Evolutionary conservation across 2,329 filamentous ascomycete species (phyloP).

Genomic region (Exophiala dermatitidis): DNA sequence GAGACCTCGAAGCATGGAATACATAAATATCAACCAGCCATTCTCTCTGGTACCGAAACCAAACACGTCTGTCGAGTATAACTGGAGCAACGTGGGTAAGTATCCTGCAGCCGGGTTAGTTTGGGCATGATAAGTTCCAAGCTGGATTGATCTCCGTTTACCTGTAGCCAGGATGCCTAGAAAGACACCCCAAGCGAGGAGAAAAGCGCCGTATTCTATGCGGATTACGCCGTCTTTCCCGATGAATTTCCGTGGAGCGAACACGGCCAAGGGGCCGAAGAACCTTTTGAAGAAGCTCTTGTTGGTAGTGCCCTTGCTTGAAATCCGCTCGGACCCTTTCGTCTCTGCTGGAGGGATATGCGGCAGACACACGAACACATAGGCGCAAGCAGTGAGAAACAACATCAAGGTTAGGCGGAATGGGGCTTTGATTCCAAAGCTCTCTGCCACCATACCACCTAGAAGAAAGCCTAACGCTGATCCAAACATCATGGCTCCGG

Average conservation of each 20-base stretch:
- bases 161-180: slow-evolving; percentile 60
- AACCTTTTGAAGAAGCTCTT: slow-evolving; percentile 25
- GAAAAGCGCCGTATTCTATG: slow-evolving; percentile 55
- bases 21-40: slow-evolving; percentile 51
- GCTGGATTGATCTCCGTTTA: not conserved
- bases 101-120: slow-evolving; percentile 39
- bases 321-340: not conserved
- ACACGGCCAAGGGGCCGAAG: slow-evolving; percentile 53
- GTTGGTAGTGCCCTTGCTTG: slow-evolving; percentile 21
- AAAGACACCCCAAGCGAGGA: slow-evolving; percentile 60
- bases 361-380: slow-evolving; percentile 39
- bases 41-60: slow-evolving; percentile 51
- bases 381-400: slow-evolving; percentile 42
- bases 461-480: slow-evolving; percentile 57
- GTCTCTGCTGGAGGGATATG: slow-evolving; percentile 41
- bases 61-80: slow-evolving; percentile 53
- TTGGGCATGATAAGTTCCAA: not conserved
- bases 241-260: slow-evolving; percentile 52
- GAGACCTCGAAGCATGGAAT: slow-evolving; percentile 48
- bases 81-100: slow-evolving; percentile 54
- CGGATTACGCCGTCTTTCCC: slow-evolving; percentile 45
- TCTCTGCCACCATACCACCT: slow-evolving; percentile 59
- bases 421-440: slow-evolving; percentile 55
- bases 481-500: slow-evolving; percentile 61
- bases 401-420: slow-evolving; percentile 58